Base-by-base conservation (phyloP, 1,284 basidiomycete genomes). In the Heimioporus retisporus region DNA sequence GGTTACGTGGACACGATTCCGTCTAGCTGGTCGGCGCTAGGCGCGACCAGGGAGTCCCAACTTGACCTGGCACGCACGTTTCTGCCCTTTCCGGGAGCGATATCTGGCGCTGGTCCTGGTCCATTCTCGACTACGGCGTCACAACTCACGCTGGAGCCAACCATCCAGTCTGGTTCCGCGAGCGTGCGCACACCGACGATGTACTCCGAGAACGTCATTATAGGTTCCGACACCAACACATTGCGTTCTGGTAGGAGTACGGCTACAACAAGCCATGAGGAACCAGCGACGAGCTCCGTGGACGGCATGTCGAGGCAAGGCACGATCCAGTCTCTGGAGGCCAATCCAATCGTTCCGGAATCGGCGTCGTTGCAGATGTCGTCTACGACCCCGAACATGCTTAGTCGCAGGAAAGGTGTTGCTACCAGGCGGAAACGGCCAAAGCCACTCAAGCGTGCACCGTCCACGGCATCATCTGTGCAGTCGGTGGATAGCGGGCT, bases 381-480 rank as follows among this genome's bases (percentile, higher is more conserved):
- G 11, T 63, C 64, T 5, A 60, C 67, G 48, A 61, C 66, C 2
- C 66, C 68, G 53, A 66, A 67, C 6, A 65, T 59, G 71, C 67
- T 75, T 46, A 64, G 59, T 50, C 76, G 66, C 62, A 75, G 68
- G 48, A 73, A 70, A 43, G 72, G 71, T 4, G 59, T 69, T 28
- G 66, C 67, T 25, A 69, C 62, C 15, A 74, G 71, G 65, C 73
- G 69, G 55, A 73, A 71, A 59, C 71, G 76, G 28, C 78, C 79
- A 3, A 67, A 64, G 53, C 65, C 66, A 13, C 60, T 71, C 19
- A 46, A 70, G 16, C 78, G 77, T n/a, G 65, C 67, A 23, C 64
- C 70, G 35, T 82, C 79, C 6, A 80, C 79, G 7, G 72, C 76
- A 6, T 77, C 72, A 40, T 82, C 80, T 0, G 68, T 76, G 23